phyloP scores from a whole-genome alignment of 371 early-diverging fungal species.

The Dichotomocladium elegans region DNA sequence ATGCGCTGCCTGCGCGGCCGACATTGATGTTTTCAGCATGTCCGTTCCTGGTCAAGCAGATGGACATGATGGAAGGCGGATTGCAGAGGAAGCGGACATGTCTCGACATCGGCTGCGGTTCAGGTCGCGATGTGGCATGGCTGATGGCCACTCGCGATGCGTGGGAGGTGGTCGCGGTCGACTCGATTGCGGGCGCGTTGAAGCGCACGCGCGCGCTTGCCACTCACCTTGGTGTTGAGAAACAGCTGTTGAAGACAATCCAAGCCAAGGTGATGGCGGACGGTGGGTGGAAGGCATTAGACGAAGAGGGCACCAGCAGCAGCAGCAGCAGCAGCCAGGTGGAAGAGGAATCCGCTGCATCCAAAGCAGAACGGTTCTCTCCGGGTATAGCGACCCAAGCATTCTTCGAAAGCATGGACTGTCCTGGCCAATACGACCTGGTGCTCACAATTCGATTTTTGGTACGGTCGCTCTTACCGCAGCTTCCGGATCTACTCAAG shows the following conservation, averaged over 20 bases:
- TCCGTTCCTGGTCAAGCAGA: conserved; percentile 23
- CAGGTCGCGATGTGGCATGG: conserved; percentile 43
- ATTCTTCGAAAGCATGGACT: conserved; percentile 8
- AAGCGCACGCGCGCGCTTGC: conserved; percentile 26
- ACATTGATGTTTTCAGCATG: conserved; percentile 33
- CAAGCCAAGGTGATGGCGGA: conserved; percentile 29
- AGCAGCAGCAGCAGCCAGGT: neutral
- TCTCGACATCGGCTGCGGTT: conserved; percentile 47
- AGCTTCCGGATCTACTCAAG: conserved; percentile 21
- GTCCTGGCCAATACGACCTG: conserved; percentile 23
- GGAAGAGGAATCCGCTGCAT: neutral
- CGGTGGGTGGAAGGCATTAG: conserved; percentile 25
- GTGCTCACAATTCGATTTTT: conserved; percentile 42
- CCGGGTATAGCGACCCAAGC: conserved; percentile 8
- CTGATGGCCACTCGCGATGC: conserved; percentile 15
- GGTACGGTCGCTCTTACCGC: conserved; percentile 21
- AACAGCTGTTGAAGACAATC: neutral
- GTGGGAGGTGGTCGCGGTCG: conserved; percentile 37
- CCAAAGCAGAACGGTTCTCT: conserved; percentile 2
- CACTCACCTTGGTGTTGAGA: conserved; percentile 12
- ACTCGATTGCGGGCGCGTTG: conserved; percentile 28
- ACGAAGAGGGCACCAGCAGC: too few species aligned
- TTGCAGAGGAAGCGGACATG: conserved; percentile 9
- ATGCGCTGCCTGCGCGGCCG: neutral
- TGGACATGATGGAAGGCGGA: conserved; percentile 18